phyloP scores from a whole-genome alignment of 2,329 filamentous ascomycete species.

The Diaporthe humulicola region DNA sequence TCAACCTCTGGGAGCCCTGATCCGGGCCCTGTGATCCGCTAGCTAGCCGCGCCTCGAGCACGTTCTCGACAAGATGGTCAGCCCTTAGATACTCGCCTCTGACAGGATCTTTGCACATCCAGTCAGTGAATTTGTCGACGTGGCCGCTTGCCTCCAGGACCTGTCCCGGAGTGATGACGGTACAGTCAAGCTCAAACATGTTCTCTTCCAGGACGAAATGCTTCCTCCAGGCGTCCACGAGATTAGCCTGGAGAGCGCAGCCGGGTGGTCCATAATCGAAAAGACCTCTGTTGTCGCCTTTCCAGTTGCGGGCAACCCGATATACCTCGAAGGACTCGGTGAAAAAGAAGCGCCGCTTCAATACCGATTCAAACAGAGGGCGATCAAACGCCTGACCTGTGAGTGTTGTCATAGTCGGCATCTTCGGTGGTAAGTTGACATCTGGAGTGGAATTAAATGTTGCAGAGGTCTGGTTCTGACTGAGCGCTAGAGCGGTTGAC shows the following conservation, averaged over 20 bases:
- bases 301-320: constrained; percentile 72
- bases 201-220: constrained; percentile 95
- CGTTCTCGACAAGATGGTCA: constrained; percentile 95
- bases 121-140: constrained; percentile 97
- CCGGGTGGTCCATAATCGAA: constrained; percentile 95
- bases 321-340: constrained; percentile 97
- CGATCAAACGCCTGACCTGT: not conserved
- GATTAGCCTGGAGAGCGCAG: constrained; percentile 87
- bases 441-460: not conserved
- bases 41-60: constrained; percentile 84
- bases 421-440: not conserved
- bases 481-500: not conserved
- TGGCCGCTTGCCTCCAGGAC: constrained; percentile 96
- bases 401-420: not conserved
- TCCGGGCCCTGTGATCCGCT: constrained; percentile 83
- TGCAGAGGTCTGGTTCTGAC: not conserved
- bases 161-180: constrained; percentile 90
- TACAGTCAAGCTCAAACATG: constrained; percentile 96
- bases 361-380: constrained; percentile 1
- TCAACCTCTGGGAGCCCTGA: constrained; percentile 83
- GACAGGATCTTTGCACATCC: constrained; percentile 99
- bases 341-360: constrained; percentile 84
- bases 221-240: constrained; percentile 91
- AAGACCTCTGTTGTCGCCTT: constrained; percentile 71
- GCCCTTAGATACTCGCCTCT: constrained; percentile 96